Evolutionary conservation across 306 rosid genomes (phyloP).

Genomic region (Rosa chinensis): DNA sequence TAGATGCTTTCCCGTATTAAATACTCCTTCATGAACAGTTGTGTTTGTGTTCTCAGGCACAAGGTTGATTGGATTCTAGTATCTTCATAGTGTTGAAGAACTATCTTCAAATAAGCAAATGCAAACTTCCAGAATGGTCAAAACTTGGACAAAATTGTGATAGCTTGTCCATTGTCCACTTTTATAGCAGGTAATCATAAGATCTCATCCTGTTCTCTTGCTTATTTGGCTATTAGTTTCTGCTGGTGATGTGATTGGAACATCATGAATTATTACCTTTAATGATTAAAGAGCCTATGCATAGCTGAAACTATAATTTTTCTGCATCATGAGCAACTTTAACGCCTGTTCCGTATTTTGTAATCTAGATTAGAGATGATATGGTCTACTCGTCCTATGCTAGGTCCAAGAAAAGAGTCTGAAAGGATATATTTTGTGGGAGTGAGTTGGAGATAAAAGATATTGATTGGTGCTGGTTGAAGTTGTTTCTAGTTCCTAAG

Average conservation of each 20-base stretch:
- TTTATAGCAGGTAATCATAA: background rate
- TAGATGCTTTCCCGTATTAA: background rate
- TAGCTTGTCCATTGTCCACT: background rate
- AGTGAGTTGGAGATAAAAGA: background rate
- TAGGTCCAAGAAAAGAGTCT: background rate
- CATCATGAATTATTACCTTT: background rate
- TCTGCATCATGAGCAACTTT: background rate
- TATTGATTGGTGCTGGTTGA: background rate
- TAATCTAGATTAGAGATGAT: background rate
- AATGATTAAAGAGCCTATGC: background rate
- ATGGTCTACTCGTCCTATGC: background rate
- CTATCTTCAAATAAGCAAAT: slow-evolving; percentile 6
- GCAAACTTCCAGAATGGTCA: slow-evolving; percentile 8
- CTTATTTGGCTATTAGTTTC: background rate
- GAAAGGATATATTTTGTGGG: background rate
- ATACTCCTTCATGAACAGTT: background rate
- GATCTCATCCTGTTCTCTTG: background rate
- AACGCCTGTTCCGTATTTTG: background rate
- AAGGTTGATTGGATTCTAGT: slow-evolving; percentile 48
- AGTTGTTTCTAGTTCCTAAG: background rate
- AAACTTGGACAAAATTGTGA: background rate
- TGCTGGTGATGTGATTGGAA: background rate
- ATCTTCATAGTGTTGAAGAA: slow-evolving; percentile 10
- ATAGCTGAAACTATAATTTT: background rate
- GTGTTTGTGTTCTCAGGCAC: slow-evolving; percentile 32